phyloP scores from a whole-genome alignment of 305 asterid species.

The Solanum hybrid region DNA sequence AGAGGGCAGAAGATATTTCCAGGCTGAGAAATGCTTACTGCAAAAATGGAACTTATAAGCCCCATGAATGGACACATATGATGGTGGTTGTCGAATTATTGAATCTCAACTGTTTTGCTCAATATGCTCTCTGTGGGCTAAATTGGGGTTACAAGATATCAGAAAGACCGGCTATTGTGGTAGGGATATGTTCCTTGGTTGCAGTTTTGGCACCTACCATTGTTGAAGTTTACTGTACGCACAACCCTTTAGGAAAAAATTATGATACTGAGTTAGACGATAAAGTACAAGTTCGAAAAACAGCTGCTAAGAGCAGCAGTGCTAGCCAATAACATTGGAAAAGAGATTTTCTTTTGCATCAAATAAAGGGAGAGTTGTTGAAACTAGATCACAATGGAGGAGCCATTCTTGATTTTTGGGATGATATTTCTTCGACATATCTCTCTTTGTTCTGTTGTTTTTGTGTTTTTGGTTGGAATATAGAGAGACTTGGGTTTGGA shows the following conservation, averaged over 20 bases:
- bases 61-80: constrained; percentile 85
- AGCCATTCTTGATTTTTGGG: constrained; percentile 80
- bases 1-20: constrained; percentile 55
- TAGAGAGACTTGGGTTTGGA: constrained; percentile 93
- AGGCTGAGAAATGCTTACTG: constrained; percentile 67
- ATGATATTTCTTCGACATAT: constrained; percentile 76
- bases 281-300: constrained; percentile 44
- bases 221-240: constrained; percentile 64
- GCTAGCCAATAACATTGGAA: constrained; percentile 36
- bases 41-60: constrained; percentile 69
- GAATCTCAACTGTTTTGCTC: constrained; percentile 74
- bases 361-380: constrained; percentile 37
- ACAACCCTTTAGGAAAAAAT: constrained; percentile 86
- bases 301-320: constrained; percentile 27
- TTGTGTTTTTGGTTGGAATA: constrained; percentile 94
- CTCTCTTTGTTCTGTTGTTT: constrained; percentile 83
- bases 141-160: constrained; percentile 70
- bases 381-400: constrained; percentile 69
- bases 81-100: constrained; percentile 64
- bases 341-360: constrained; percentile 61
- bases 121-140: constrained; percentile 77
- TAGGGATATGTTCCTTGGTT: constrained; percentile 53
- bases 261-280: constrained; percentile 49
- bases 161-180: constrained; percentile 69
- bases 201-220: constrained; percentile 84